A percentile compares a stretch with the other conserved stretches of the same genome.
These are phyloP conservation scores for Ceratocystis smalleyi DNA, from an alignment of 2,329 filamentous ascomycete species.

Conservation along the genomic window DNA sequence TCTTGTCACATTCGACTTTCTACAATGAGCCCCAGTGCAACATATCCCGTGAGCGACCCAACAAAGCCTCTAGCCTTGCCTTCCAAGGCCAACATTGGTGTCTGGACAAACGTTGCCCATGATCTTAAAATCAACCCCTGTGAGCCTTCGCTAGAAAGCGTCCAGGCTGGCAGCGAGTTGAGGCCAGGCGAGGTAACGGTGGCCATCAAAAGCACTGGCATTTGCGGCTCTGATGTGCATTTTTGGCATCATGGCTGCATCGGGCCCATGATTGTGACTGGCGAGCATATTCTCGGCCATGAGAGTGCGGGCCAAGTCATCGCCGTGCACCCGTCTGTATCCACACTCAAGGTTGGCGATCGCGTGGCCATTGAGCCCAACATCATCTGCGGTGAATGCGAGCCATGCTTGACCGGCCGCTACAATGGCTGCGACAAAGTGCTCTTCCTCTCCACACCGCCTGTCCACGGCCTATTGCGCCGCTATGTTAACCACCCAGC, in stretches of 20 bases:
- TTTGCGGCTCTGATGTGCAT: conserved; percentile 94
- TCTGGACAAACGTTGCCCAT: conserved; percentile 87
- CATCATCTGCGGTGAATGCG: conserved; percentile 79
- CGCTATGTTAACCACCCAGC: conserved; percentile 92
- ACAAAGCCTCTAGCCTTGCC: conserved; percentile 1
- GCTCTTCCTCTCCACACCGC: conserved; percentile 78
- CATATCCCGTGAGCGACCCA: conserved; percentile 16
- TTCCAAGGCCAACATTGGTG: conserved; percentile 76
- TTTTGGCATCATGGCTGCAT: conserved; percentile 96
- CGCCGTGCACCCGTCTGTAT: conserved; percentile 68
- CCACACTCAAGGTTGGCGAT: conserved; percentile 63
- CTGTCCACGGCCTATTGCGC: conserved; percentile 70
- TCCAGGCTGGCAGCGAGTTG: conserved; percentile 51
- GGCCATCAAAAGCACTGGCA: conserved; percentile 84
- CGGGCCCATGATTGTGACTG: conserved; percentile 83
- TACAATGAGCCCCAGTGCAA: conserved; percentile 25
- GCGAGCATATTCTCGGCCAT: conserved; percentile 83
- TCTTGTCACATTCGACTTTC: background rate
- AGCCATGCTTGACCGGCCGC: conserved; percentile 77
- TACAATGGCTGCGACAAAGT: conserved; percentile 91
- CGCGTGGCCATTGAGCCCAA: conserved; percentile 89
- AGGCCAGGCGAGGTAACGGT: conserved; percentile 74
- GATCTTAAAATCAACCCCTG: conserved; percentile 79
- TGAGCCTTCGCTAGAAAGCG: conserved; percentile 57
- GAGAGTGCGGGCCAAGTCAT: conserved; percentile 78